Evolutionary conservation across 1,284 basidiomycete genomes (phyloP).

Genomic region (Ustilago cynodontis): DNA sequence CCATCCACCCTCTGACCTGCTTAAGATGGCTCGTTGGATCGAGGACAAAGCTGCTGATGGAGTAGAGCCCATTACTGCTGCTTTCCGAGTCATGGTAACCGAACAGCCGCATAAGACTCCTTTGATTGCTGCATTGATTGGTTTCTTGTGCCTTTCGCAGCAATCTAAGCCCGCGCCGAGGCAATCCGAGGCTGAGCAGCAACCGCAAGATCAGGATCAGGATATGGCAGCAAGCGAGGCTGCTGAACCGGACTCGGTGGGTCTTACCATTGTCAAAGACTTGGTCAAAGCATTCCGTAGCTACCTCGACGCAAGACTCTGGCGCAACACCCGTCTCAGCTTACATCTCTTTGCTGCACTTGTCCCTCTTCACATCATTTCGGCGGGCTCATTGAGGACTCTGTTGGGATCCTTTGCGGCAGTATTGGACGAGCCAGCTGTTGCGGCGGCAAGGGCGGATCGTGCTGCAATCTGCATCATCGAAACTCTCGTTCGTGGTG

Average conservation of each 20-base stretch:
- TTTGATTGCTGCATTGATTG: slow-evolving; percentile 63
- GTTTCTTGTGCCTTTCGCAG: slow-evolving; percentile 58
- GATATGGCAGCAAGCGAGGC: slow-evolving; percentile 1
- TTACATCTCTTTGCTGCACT: slow-evolving; percentile 62
- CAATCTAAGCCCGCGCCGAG: slow-evolving; percentile 18
- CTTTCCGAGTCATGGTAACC: slow-evolving; percentile 61
- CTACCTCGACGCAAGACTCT: slow-evolving; percentile 65
- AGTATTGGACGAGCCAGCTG: slow-evolving; percentile 89
- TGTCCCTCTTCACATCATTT: slow-evolving; percentile 77
- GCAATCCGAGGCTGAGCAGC: background rate
- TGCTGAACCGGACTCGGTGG: slow-evolving; percentile 43
- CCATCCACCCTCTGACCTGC: slow-evolving; percentile 56
- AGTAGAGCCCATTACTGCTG: slow-evolving; percentile 46
- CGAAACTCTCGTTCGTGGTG: slow-evolving; percentile 77
- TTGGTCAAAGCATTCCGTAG: slow-evolving; percentile 62
- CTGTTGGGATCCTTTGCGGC: slow-evolving; percentile 84
- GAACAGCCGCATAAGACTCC: slow-evolving; percentile 63
- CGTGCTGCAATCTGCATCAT: slow-evolving; percentile 86
- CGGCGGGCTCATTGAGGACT: slow-evolving; percentile 80
- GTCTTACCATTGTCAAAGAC: slow-evolving; percentile 60
- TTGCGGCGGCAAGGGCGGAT: slow-evolving; percentile 86
- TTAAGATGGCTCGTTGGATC: slow-evolving; percentile 62
- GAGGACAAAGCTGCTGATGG: slow-evolving; percentile 50
- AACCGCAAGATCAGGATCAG: background rate
- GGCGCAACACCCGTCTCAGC: slow-evolving; percentile 65